phyloP scores from a whole-genome alignment of 108 stramenopile genomes.

The Skeletonema tropicum region DNA sequence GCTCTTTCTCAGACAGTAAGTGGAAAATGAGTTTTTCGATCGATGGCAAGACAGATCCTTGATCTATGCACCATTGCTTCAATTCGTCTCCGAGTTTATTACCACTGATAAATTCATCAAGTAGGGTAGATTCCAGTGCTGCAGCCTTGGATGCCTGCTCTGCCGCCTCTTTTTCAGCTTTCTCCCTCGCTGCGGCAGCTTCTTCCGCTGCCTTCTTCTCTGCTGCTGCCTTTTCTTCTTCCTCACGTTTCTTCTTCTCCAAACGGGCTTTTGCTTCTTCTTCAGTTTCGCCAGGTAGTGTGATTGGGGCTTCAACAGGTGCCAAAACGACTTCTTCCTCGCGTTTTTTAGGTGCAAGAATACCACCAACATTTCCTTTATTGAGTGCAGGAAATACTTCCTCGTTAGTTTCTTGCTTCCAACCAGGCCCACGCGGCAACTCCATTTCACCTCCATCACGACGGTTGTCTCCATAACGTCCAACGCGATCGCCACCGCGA shows the following conservation, averaged over 20 bases:
- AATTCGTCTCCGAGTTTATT: constrained; percentile 74
- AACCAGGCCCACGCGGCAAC: constrained; percentile 46
- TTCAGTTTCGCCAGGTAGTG: constrained; percentile 51
- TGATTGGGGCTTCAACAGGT: constrained; percentile 52
- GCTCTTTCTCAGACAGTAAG: constrained; percentile 65
- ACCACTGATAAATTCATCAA: constrained; percentile 72
- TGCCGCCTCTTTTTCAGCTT: constrained; percentile 31
- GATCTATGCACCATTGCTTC: constrained; percentile 64
- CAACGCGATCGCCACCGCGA: constrained; percentile 23
- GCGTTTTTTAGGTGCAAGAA: constrained; percentile 44
- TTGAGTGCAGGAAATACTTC: constrained; percentile 34
- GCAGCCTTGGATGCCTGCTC: constrained; percentile 38
- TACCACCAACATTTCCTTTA: constrained; percentile 19
- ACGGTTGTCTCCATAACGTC: constrained; percentile 29
- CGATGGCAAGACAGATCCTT: constrained; percentile 52
- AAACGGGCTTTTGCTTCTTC: constrained; percentile 53
- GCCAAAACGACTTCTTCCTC: constrained; percentile 45
- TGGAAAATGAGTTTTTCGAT: constrained; percentile 71
- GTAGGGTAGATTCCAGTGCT: constrained; percentile 42
- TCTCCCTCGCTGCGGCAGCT: constrained; percentile 31
- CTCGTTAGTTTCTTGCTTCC: constrained; percentile 19
- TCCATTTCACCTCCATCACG: constrained; percentile 30
- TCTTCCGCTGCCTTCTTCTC: constrained; percentile 52
- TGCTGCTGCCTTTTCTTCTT: constrained; percentile 42
- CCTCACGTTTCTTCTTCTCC: constrained; percentile 55